Percentiles rank a stretch among this genome's conserved stretches.
Conservation (phyloP, 768 basidiomycete species). For the Trametes maxima region DNA sequence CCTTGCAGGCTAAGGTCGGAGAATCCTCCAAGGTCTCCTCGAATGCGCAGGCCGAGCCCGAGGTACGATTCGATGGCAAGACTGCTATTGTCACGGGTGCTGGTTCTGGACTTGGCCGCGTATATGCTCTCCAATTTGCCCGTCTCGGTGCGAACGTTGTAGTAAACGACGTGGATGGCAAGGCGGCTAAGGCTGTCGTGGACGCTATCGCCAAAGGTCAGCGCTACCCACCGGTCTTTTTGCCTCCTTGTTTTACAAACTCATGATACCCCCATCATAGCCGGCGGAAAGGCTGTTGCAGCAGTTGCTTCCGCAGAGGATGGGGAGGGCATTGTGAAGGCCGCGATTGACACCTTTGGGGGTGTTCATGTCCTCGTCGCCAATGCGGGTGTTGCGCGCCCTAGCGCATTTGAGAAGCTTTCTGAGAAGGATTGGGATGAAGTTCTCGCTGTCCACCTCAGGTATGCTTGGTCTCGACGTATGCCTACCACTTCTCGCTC, state of each 20-base stretch:
- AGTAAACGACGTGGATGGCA: conserved; percentile 91
- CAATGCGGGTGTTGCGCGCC: conserved; percentile 92
- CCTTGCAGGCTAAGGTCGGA: conserved; percentile 30
- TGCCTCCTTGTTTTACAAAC: too few species aligned
- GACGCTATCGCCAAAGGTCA: conserved; percentile 82
- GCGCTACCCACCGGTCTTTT: conserved; percentile 19
- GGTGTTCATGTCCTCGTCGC: conserved; percentile 85
- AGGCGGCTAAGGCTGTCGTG: conserved; percentile 81
- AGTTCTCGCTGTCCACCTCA: conserved; percentile 85
- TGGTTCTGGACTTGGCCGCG: conserved; percentile 91
- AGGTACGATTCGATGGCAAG: conserved; percentile 83
- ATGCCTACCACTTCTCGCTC: conserved; percentile 4
- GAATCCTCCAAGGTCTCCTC: conserved; percentile 62
- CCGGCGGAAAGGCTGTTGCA: conserved; percentile 85
- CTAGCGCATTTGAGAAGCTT: conserved; percentile 91
- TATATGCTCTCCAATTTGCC: conserved; percentile 90
- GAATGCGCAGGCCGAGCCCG: conserved; percentile 69
- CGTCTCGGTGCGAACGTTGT: conserved; percentile 95
- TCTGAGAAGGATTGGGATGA: conserved; percentile 93
- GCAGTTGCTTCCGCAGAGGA: conserved; percentile 90
- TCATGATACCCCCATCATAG: conserved; percentile 39
- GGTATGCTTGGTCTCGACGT: conserved; percentile 34
- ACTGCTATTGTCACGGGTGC: conserved; percentile 95
- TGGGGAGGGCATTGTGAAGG: conserved; percentile 85
- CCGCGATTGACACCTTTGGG: conserved; percentile 85